These are phyloP conservation scores for Eleusine indica DNA, from an alignment of 176 grass and related monocot genomes.

Conservation along the genomic window DNA sequence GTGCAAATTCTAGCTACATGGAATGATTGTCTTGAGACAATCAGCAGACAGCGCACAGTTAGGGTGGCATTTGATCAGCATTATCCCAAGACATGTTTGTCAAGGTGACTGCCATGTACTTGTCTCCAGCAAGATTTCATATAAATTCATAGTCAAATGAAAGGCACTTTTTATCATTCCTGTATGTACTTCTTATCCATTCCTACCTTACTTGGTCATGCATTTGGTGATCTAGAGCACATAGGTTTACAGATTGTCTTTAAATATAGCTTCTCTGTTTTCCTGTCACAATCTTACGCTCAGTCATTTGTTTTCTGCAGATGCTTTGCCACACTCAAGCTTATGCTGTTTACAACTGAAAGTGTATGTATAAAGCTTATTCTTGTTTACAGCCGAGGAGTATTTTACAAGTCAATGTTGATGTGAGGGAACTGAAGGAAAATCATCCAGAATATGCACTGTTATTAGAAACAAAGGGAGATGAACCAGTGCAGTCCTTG, in stretches of 20 bases:
- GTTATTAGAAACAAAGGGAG: slow-evolving; percentile 66
- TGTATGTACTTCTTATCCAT: slow-evolving; percentile 20
- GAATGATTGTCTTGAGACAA: not conserved
- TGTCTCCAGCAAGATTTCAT: not conserved
- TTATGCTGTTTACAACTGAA: not conserved
- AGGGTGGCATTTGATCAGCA: slow-evolving; percentile 16
- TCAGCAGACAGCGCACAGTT: not conserved
- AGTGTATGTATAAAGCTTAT: not conserved
- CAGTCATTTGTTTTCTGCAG: not conserved
- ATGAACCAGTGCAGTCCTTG: slow-evolving; percentile 61
- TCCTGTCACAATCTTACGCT: not conserved
- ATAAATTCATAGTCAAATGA: slow-evolving; percentile 13
- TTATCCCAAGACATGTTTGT: slow-evolving; percentile 19
- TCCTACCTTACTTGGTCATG: no score
- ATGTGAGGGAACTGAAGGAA: slow-evolving; percentile 94
- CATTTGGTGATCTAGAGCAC: not conserved
- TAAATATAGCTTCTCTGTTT: slow-evolving; percentile 12
- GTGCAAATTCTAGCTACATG: slow-evolving; percentile 6
- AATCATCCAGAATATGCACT: slow-evolving; percentile 93
- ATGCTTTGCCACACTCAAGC: not conserved
- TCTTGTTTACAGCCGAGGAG: slow-evolving; percentile 74
- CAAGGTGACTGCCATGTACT: not conserved
- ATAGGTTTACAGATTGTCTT: not conserved
- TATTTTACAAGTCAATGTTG: slow-evolving; percentile 96
- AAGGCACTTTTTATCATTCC: not conserved